A percentile compares a stretch with the other conserved stretches of the same genome.
These are phyloP conservation scores for Paramecium primaurelia DNA, from an alignment of 73 alveolate species.

Conservation along the genomic window DNA sequence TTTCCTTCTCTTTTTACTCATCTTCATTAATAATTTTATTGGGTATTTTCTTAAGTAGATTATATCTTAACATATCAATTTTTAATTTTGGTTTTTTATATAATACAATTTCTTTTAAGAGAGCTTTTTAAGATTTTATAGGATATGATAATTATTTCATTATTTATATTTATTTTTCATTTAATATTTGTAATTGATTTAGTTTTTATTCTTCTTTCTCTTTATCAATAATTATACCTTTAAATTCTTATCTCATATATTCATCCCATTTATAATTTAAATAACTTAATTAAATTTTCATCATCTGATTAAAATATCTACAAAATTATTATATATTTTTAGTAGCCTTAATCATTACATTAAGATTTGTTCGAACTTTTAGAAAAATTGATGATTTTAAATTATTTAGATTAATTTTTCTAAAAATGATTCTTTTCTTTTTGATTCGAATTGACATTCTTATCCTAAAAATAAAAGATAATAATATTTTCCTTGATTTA, in stretches of 20 bases:
- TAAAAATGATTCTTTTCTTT: neutral
- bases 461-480: neutral
- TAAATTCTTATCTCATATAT: neutral
- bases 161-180: neutral
- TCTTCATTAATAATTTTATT: neutral
- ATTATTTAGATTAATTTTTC: neutral
- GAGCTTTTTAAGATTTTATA: neutral
- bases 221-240: neutral
- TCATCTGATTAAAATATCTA: neutral
- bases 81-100: neutral
- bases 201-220: neutral
- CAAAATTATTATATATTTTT: neutral
- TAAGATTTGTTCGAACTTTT: neutral
- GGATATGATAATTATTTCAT: neutral
- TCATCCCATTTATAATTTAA: slow-evolving; percentile 15
- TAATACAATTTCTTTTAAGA: neutral
- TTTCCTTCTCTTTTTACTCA: neutral
- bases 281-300: neutral
- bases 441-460: neutral
- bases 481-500: neutral
- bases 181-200: neutral
- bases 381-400: neutral
- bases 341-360: neutral
- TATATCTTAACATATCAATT: neutral
- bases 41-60: neutral